These are phyloP conservation scores for Allantophomopsis lycopodina DNA, from an alignment of 2,329 filamentous ascomycete species.

Conservation along the genomic window DNA sequence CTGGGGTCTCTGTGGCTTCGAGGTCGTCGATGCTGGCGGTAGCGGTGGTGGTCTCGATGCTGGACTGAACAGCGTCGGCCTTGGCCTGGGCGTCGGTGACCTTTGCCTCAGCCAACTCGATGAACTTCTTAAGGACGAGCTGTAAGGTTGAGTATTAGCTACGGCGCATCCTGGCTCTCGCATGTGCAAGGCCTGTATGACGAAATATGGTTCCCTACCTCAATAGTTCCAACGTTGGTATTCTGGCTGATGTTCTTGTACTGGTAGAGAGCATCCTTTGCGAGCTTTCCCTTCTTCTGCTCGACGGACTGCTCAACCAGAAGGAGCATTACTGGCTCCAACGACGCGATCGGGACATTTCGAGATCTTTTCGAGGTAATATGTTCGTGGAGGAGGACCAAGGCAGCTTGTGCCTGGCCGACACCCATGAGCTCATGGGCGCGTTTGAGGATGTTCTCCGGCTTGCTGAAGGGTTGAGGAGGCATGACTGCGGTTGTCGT, in stretches of 20 bases:
- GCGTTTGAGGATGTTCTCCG: constrained; percentile 98
- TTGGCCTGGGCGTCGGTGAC: constrained; percentile 92
- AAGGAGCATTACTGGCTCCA: constrained; percentile 97
- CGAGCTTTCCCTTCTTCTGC: constrained; percentile 93
- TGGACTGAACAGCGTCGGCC: constrained; percentile 87
- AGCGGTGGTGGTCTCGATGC: constrained; percentile 60
- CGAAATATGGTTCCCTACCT: constrained; percentile 37
- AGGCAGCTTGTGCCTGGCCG: constrained; percentile 79
- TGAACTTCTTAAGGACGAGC: constrained; percentile 94
- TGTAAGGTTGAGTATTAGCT: constrained; percentile 19
- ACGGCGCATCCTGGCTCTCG: background rate
- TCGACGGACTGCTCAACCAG: constrained; percentile 95
- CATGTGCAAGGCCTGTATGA: too few species aligned
- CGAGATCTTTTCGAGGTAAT: constrained; percentile 96
- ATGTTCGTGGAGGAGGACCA: constrained; percentile 96
- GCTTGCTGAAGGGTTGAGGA: constrained; percentile 86
- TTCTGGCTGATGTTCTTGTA: constrained; percentile 99
- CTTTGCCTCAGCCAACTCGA: constrained; percentile 91
- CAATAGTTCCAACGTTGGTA: constrained; percentile 95
- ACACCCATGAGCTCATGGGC: constrained; percentile 98
- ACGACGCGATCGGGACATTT: constrained; percentile 87
- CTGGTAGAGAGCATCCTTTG: constrained; percentile 97
- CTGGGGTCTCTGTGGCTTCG: constrained; percentile 92
- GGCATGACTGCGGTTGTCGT: constrained; percentile 33
- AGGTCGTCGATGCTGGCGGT: constrained; percentile 80